Evolutionary conservation across 2,329 filamentous ascomycete species (phyloP).

Genomic region (Arthrobotrys iridis): DNA sequence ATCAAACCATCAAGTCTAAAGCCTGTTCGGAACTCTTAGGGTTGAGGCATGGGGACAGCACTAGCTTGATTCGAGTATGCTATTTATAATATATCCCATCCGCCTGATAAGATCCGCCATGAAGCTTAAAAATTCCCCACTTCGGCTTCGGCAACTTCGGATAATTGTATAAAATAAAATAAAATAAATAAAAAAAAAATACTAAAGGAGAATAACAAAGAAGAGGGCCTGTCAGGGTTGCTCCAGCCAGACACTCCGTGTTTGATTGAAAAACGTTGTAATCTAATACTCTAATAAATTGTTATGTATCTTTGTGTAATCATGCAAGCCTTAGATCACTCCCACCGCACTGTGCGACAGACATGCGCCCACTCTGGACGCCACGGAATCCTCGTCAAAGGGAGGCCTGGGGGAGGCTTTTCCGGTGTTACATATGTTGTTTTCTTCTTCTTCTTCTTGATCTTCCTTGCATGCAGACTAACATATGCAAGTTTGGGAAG

Average conservation of each 20-base stretch:
- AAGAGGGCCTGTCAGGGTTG: background rate
- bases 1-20: background rate
- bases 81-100: slow-evolving; percentile 37
- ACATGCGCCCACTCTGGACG: background rate
- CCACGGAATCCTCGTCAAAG: background rate
- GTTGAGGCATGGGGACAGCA: background rate
- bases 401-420: background rate
- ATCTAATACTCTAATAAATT: too few relatives aligned
- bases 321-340: too few relatives aligned
- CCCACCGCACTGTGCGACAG: background rate
- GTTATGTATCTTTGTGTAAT: too few relatives aligned
- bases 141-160: slow-evolving; percentile 25
- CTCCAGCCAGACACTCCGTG: too few relatives aligned
- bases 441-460: background rate
- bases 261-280: too few relatives aligned
- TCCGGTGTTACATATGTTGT: slow-evolving; percentile 21
- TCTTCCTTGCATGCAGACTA: background rate
- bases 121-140: background rate
- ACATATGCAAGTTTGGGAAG: background rate
- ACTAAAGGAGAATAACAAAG: too few relatives aligned
- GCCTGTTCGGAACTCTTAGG: slow-evolving; percentile 40
- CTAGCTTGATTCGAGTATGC: too few relatives aligned
- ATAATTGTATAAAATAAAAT: too few relatives aligned
- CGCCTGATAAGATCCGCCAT: slow-evolving; percentile 11
- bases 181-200: too few relatives aligned